Conservation (phyloP, 2,329 filamentous ascomycete genomes). For the Dothistroma septosporum region DNA sequence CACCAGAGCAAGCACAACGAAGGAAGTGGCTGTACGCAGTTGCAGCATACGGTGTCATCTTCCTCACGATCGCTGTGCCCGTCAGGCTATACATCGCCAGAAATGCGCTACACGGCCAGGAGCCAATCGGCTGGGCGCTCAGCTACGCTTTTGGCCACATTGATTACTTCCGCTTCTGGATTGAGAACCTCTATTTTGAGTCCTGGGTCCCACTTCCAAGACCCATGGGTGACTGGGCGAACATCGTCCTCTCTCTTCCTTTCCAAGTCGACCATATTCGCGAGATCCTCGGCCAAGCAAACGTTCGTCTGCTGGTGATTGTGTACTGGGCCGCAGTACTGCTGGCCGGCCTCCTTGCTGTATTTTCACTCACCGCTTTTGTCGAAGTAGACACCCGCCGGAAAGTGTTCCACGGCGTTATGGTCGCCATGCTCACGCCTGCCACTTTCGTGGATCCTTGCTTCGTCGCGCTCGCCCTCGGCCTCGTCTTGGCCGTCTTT, state of each 20-base stretch:
- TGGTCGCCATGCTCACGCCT: constrained; percentile 92
- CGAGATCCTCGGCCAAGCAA: constrained; percentile 66
- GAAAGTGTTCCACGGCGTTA: constrained; percentile 98
- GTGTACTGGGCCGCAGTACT: constrained; percentile 72
- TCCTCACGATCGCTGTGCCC: constrained; percentile 63
- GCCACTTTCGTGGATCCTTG: constrained; percentile 81
- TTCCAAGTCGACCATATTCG: constrained; percentile 59
- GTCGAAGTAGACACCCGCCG: constrained; percentile 93
- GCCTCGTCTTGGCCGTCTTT: constrained; percentile 75
- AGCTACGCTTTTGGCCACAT: constrained; percentile 84
- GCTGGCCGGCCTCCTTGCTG: constrained; percentile 64
- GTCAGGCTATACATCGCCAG: constrained; percentile 66
- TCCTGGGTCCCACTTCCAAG: constrained; percentile 71
- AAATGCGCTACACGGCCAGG: constrained; percentile 64
- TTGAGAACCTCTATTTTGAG: constrained; percentile 65
- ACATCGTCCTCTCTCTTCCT: constrained; percentile 4
- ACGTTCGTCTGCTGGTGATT: constrained; percentile 71
- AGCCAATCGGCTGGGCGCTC: constrained; percentile 89
- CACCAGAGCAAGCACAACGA: constrained; percentile 67
- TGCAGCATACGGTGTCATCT: constrained; percentile 68
- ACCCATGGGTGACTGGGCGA: constrained; percentile 28
- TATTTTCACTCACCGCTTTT: constrained; percentile 72
- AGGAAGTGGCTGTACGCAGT: constrained; percentile 80
- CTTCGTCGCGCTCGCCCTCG: constrained; percentile 75
- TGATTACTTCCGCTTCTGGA: constrained; percentile 64